These are phyloP conservation scores for Xerocomellus dryophilus DNA, from an alignment of 768 basidiomycete species.

Conservation along the genomic window DNA sequence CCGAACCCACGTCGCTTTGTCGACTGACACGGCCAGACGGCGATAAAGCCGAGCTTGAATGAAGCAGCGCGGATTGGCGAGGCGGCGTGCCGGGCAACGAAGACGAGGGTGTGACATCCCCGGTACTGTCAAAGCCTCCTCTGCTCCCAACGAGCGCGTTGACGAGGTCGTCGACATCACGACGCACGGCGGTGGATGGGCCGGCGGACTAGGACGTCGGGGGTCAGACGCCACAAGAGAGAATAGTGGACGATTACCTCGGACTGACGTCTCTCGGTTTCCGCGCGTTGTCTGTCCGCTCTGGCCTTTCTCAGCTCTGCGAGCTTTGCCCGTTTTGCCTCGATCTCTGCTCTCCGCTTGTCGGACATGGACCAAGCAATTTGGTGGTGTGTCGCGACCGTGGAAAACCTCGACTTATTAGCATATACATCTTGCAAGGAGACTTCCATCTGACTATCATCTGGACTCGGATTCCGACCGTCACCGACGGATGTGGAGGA, in stretches of 20 bases:
- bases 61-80: constrained; percentile 35
- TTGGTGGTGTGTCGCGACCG: constrained; percentile 7
- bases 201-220: constrained; percentile 32
- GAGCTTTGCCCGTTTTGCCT: constrained; percentile 85
- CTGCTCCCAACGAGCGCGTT: constrained; percentile 48
- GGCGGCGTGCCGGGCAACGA: constrained; percentile 73
- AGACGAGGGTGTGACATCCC: constrained; percentile 63
- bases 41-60: constrained; percentile 38
- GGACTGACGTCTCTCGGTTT: constrained; percentile 37
- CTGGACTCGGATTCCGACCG: too few species aligned
- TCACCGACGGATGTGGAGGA: too few species aligned
- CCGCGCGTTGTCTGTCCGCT: constrained; percentile 61
- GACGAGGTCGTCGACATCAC: constrained; percentile 72
- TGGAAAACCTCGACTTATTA: constrained; percentile 17
- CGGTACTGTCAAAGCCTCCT: constrained; percentile 51
- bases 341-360: constrained; percentile 80
- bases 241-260: constrained; percentile 20
- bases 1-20: constrained; percentile 63
- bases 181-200: constrained; percentile 41
- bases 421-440: too few species aligned
- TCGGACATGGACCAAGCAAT: constrained; percentile 46
- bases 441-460: too few species aligned
- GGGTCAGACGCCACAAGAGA: background rate
- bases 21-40: constrained; percentile 65
- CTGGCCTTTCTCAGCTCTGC: constrained; percentile 79